These are phyloP conservation scores for Ganoderma meredithae DNA, from an alignment of 1,284 basidiomycete genomes.

Conservation along the genomic window DNA sequence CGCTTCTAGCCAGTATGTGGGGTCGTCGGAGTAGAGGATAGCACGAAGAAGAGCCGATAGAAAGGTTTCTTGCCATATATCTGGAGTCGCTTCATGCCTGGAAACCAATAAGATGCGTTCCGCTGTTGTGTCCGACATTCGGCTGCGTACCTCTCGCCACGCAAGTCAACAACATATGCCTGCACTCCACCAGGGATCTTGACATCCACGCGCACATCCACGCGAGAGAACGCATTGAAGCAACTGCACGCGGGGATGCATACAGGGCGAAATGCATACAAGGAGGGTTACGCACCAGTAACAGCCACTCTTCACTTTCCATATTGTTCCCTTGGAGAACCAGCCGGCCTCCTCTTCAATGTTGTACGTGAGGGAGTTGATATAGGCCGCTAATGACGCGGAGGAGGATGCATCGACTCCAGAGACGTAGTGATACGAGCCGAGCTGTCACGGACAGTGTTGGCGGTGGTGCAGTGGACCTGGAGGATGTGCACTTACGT, in stretches of 20 bases:
- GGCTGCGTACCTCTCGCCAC: constrained; percentile 84
- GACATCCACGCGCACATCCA: constrained; percentile 97
- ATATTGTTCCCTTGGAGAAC: constrained; percentile 89
- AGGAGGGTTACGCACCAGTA: constrained; percentile 77
- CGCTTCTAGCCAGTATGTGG: constrained; percentile 90
- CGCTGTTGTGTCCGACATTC: neutral
- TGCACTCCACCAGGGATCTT: constrained; percentile 98
- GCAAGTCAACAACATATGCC: constrained; percentile 93
- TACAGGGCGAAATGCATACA: neutral
- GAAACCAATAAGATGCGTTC: constrained; percentile 11
- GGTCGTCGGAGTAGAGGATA: constrained; percentile 96
- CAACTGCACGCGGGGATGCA: constrained; percentile 59
- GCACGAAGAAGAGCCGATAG: constrained; percentile 92
- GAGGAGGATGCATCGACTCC: constrained; percentile 98
- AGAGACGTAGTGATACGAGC: constrained; percentile 95
- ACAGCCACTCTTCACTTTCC: constrained; percentile 94
- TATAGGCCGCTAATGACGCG: constrained; percentile 96
- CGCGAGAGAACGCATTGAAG: constrained; percentile 98
- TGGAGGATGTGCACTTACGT: constrained; percentile 61
- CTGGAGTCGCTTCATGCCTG: constrained; percentile 91
- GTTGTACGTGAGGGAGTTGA: constrained; percentile 96
- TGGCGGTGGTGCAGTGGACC: constrained; percentile 21
- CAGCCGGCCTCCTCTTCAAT: constrained; percentile 93
- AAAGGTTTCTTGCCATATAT: constrained; percentile 98
- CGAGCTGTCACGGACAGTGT: constrained; percentile 60